These are phyloP conservation scores for Pseudopyrenochaeta lycopersici DNA, from an alignment of 2,329 filamentous ascomycete genomes.

Conservation along the genomic window DNA sequence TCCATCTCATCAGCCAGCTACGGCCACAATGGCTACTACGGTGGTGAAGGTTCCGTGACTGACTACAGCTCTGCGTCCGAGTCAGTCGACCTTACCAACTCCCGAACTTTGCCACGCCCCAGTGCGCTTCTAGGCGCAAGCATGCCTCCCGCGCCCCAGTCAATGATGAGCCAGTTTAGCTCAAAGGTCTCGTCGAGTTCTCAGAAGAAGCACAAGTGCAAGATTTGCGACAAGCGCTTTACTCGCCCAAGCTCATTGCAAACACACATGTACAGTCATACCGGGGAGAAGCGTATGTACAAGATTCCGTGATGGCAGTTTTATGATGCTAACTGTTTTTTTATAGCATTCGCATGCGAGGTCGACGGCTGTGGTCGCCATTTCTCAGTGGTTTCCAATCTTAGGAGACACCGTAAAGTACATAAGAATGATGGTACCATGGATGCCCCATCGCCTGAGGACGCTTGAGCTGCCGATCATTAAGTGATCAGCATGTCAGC, in stretches of 20 bases:
- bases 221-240: slow-evolving; percentile 97
- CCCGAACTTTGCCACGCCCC: slow-evolving; percentile 84
- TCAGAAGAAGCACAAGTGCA: slow-evolving; percentile 99
- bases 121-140: slow-evolving; percentile 68
- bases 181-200: slow-evolving; percentile 95
- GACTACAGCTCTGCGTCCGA: slow-evolving; percentile 95
- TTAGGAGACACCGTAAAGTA: slow-evolving; percentile 93
- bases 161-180: slow-evolving; percentile 99
- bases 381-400: slow-evolving; percentile 96
- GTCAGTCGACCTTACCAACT: slow-evolving; percentile 78
- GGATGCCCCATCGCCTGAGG: slow-evolving; percentile 59
- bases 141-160: slow-evolving; percentile 84
- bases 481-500: slow-evolving; percentile 28
- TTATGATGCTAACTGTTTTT: slow-evolving; percentile 15
- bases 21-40: slow-evolving; percentile 84
- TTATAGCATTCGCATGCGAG: slow-evolving; percentile 87
- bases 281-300: slow-evolving; percentile 93
- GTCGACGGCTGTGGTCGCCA: slow-evolving; percentile 94
- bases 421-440: slow-evolving; percentile 76
- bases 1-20: slow-evolving; percentile 86
- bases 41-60: slow-evolving; percentile 80
- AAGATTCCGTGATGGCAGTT: neutral
- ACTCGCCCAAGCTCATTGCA: slow-evolving; percentile 93
- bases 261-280: slow-evolving; percentile 99
- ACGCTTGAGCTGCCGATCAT: slow-evolving; percentile 47